Conservation (phyloP, 2,329 filamentous ascomycete species). For the Aureobasidium sp. region DNA sequence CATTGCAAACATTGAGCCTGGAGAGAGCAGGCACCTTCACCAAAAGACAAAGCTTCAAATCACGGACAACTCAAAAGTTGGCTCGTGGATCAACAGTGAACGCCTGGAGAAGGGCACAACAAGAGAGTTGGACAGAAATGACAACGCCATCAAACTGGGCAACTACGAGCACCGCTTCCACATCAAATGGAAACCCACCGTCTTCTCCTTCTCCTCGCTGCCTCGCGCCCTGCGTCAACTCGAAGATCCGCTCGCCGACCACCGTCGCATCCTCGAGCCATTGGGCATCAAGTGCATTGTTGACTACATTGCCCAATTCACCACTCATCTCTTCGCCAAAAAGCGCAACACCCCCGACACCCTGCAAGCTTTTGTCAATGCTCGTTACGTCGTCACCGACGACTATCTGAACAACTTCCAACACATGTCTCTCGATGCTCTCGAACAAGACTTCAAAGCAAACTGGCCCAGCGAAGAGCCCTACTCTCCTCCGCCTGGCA, state of each 20-base stretch:
- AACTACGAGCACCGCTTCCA: slow-evolving; percentile 47
- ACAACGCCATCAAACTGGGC: slow-evolving; percentile 64
- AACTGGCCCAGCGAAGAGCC: slow-evolving; percentile 69
- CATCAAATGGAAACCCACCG: slow-evolving; percentile 68
- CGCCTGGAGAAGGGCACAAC: slow-evolving; percentile 32
- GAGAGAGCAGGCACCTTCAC: slow-evolving; percentile 50
- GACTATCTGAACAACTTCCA: slow-evolving; percentile 50
- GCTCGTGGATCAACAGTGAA: slow-evolving; percentile 43
- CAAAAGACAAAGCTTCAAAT: slow-evolving; percentile 63
- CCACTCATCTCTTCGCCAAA: slow-evolving; percentile 80
- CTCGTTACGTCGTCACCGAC: slow-evolving; percentile 64
- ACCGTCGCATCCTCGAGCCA: slow-evolving; percentile 62
- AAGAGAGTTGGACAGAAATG: slow-evolving; percentile 44
- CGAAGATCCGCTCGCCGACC: slow-evolving; percentile 50
- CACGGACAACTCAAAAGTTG: slow-evolving; percentile 76
- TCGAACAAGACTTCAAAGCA: slow-evolving; percentile 72
- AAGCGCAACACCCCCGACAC: slow-evolving; percentile 87
- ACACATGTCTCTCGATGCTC: slow-evolving; percentile 23
- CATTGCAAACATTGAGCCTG: slow-evolving; percentile 55
- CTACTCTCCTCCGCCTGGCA: slow-evolving; percentile 64
- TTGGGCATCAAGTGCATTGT: slow-evolving; percentile 81
- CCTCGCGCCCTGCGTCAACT: slow-evolving; percentile 43
- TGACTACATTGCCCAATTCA: slow-evolving; percentile 61
- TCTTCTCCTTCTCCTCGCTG: slow-evolving; percentile 74
- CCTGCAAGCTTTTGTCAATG: slow-evolving; percentile 77